Conservation (phyloP, 2,329 filamentous ascomycete genomes). For the Trichophyton rubrum region DNA sequence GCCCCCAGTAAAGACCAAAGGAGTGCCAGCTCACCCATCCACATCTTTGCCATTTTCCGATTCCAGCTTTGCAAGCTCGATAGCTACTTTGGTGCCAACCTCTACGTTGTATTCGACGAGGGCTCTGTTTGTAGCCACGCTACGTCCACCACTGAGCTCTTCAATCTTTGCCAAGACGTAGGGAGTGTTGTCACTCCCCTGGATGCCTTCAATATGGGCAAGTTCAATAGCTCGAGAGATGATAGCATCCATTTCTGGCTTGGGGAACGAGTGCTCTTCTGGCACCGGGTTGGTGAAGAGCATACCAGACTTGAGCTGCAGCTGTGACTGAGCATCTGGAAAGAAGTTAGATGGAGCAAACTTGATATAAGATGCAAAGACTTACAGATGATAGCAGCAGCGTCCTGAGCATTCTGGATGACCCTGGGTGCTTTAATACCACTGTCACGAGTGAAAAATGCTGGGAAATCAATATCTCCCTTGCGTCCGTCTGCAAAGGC, state of each 20-base stretch:
- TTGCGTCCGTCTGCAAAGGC: constrained; percentile 77
- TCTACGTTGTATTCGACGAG: constrained; percentile 55
- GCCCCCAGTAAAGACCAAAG: constrained; percentile 7
- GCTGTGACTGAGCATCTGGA: constrained; percentile 55
- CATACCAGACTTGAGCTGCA: constrained; percentile 65
- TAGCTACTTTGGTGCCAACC: constrained; percentile 52
- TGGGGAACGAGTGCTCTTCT: constrained; percentile 54
- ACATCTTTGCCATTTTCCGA: constrained; percentile 17
- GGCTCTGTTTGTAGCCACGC: constrained; percentile 60
- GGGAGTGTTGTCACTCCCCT: constrained; percentile 69
- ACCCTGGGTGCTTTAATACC: constrained; percentile 65
- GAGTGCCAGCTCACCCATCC: constrained; percentile 29
- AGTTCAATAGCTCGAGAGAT: constrained; percentile 57
- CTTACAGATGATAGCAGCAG: constrained; percentile 71
- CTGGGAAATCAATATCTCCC: constrained; percentile 70
- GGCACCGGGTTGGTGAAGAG: constrained; percentile 85
- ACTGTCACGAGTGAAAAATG: constrained; percentile 85
- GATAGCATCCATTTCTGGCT: constrained; percentile 54
- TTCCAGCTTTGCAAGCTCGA: constrained; percentile 48
- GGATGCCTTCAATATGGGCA: constrained; percentile 51
- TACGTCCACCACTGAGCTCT: constrained; percentile 60
- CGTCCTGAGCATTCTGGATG: constrained; percentile 63
- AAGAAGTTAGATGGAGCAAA: neutral
- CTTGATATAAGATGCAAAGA: constrained; percentile 9
- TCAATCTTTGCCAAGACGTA: constrained; percentile 70